Evolutionary conservation across 768 basidiomycete genomes (phyloP).

Genomic region (Imleria badia): DNA sequence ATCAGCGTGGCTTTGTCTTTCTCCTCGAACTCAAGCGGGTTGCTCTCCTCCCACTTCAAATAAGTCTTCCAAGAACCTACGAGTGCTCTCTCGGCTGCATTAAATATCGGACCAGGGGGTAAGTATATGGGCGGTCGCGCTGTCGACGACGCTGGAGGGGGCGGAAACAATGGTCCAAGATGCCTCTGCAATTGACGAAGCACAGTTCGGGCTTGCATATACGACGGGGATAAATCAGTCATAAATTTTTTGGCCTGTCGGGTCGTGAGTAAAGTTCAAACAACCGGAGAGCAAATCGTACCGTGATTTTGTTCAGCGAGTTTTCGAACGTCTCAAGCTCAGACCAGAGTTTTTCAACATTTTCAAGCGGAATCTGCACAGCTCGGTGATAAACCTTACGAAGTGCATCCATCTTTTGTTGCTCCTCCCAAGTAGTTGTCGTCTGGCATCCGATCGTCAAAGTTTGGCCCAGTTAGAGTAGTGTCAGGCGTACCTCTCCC

Average conservation of each 20-base stretch:
- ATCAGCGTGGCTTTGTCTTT: slow-evolving; percentile 68
- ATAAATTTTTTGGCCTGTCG: slow-evolving; percentile 91
- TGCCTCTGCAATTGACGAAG: slow-evolving; percentile 80
- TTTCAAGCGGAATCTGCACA: slow-evolving; percentile 91
- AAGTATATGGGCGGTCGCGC: slow-evolving; percentile 51
- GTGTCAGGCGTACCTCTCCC: slow-evolving; percentile 57
- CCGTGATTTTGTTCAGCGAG: slow-evolving; percentile 83
- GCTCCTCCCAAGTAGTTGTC: slow-evolving; percentile 89
- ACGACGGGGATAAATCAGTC: slow-evolving; percentile 84
- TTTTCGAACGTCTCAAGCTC: slow-evolving; percentile 93
- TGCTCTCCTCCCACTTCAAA: slow-evolving; percentile 92
- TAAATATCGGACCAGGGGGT: slow-evolving; percentile 72
- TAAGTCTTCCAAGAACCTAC: slow-evolving; percentile 91
- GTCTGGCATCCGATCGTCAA: slow-evolving; percentile 41
- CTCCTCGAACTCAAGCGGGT: slow-evolving; percentile 90
- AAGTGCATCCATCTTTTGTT: slow-evolving; percentile 91
- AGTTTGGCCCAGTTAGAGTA: slow-evolving; percentile 2
- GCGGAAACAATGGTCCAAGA: slow-evolving; percentile 57
- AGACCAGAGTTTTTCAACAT: slow-evolving; percentile 90
- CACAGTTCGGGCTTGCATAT: slow-evolving; percentile 93
- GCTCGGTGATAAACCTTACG: slow-evolving; percentile 92
- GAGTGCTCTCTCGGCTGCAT: slow-evolving; percentile 64
- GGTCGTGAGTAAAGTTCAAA: slow-evolving; percentile 10
- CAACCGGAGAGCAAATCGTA: slow-evolving; percentile 26
- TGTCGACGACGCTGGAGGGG: slow-evolving; percentile 42